Evolutionary conservation across 257 asterid genomes (phyloP).

Genomic region (Penstemon eatonii): DNA sequence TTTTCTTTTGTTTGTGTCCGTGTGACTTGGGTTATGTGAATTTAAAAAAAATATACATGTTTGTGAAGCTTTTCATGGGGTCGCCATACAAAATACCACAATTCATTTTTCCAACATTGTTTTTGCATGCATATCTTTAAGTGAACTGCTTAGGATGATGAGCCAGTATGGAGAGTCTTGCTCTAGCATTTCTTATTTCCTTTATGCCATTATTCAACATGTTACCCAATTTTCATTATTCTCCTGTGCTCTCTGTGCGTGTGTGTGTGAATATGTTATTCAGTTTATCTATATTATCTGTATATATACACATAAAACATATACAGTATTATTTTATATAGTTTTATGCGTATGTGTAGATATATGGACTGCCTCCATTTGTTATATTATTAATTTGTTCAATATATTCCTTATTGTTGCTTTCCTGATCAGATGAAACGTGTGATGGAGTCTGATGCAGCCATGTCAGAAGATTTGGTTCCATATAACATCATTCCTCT

Average conservation of each 20-base stretch:
- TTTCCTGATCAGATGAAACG: conserved; percentile 70
- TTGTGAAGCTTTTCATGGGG: conserved; percentile 10
- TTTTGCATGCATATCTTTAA: not conserved
- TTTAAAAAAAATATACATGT: not conserved
- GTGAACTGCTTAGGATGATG: conserved; percentile 3
- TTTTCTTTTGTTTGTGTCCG: conserved; percentile 20
- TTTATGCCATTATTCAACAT: not conserved
- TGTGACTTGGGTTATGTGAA: not conserved
- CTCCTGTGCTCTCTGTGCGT: not conserved
- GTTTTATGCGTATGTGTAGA: too few relatives aligned
- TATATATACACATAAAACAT: too few relatives aligned
- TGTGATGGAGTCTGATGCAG: conserved; percentile 93
- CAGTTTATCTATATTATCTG: not conserved
- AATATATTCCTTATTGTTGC: conserved; percentile 28
- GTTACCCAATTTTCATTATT: not conserved
- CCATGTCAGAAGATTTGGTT: conserved; percentile 91
- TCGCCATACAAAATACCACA: not conserved
- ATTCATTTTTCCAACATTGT: conserved; percentile 11
- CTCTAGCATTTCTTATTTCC: conserved; percentile 10
- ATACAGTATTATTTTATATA: too few relatives aligned
- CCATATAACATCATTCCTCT: conserved; percentile 90
- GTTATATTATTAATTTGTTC: conserved; percentile 13
- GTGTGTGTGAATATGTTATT: not conserved
- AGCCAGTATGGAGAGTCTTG: not conserved
- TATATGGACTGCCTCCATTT: not conserved